Conservation (phyloP, 1,139 yeast species). For the Insectozyma bohioensis region DNA sequence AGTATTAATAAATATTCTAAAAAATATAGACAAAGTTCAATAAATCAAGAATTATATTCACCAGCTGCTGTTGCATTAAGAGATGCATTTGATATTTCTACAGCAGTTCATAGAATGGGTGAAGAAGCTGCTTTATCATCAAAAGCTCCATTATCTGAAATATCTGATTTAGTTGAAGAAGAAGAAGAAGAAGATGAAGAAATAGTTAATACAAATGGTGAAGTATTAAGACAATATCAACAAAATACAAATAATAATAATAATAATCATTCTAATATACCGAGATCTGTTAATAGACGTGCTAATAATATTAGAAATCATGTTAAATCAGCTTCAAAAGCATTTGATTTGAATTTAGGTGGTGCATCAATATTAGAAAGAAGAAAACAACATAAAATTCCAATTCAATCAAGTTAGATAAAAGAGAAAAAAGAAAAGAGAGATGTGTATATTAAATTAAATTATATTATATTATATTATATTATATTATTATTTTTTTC, state of each 20-base stretch:
- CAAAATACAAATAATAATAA: conserved; percentile 2
- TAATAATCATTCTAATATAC: conserved; percentile 8
- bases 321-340: conserved; percentile 18
- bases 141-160: conserved; percentile 21
- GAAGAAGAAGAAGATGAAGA: conserved; percentile 38
- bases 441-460: no score
- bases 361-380: conserved; percentile 83
- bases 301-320: conserved; percentile 19
- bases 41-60: conserved; percentile 46
- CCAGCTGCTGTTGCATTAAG: conserved; percentile 92
- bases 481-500: not conserved
- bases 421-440: no score
- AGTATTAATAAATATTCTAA: conserved; percentile 22
- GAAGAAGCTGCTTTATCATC: conserved; percentile 67
- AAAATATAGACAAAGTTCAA: conserved; percentile 18
- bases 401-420: conserved; percentile 11
- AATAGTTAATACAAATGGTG: conserved; percentile 19
- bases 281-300: conserved; percentile 13
- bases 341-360: conserved; percentile 70
- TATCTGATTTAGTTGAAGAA: conserved; percentile 35
- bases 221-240: conserved; percentile 20
- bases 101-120: conserved; percentile 91
- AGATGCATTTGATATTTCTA: conserved; percentile 92
- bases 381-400: conserved; percentile 45
- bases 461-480: not conserved